Evolutionary conservation across 345 rosid species (phyloP).

Genomic region (Bruguiera parviflora): DNA sequence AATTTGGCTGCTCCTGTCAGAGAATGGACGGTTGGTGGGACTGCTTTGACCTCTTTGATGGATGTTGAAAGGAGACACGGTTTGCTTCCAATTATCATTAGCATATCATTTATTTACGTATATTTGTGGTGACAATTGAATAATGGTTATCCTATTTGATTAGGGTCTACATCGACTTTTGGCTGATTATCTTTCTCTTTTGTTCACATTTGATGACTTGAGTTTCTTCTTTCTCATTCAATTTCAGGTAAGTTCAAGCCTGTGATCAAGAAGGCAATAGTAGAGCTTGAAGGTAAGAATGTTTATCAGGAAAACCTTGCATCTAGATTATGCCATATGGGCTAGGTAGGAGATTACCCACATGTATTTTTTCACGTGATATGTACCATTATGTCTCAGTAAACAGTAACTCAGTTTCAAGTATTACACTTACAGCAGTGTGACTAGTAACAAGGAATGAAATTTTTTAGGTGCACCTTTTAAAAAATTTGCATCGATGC

Average conservation of each 20-base stretch:
- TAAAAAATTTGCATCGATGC: slow-evolving; percentile 62
- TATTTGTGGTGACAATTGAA: neutral
- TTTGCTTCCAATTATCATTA: slow-evolving; percentile 13
- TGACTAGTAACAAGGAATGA: neutral
- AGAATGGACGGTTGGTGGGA: slow-evolving; percentile 92
- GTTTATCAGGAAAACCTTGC: neutral
- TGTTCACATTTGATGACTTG: too few relatives aligned
- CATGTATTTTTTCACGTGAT: neutral
- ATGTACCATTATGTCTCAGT: neutral
- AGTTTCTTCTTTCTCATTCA: too few relatives aligned
- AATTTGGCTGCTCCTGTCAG: slow-evolving; percentile 84
- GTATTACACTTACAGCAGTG: neutral
- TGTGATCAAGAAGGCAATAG: slow-evolving; percentile 99
- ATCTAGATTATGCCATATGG: too few relatives aligned
- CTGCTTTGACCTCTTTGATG: slow-evolving; percentile 88
- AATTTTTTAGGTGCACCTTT: slow-evolving; percentile 76
- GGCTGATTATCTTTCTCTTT: too few relatives aligned
- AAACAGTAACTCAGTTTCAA: slow-evolving; percentile 1
- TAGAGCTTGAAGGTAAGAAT: slow-evolving; percentile 81
- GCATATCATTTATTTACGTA: neutral
- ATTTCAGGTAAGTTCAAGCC: slow-evolving; percentile 86
- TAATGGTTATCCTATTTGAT: neutral
- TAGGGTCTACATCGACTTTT: neutral
- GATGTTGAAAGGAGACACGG: slow-evolving; percentile 99
- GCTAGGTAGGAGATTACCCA: too few relatives aligned